phyloP scores from a whole-genome alignment of 768 basidiomycete species.

The Rhodotorula paludigena region DNA sequence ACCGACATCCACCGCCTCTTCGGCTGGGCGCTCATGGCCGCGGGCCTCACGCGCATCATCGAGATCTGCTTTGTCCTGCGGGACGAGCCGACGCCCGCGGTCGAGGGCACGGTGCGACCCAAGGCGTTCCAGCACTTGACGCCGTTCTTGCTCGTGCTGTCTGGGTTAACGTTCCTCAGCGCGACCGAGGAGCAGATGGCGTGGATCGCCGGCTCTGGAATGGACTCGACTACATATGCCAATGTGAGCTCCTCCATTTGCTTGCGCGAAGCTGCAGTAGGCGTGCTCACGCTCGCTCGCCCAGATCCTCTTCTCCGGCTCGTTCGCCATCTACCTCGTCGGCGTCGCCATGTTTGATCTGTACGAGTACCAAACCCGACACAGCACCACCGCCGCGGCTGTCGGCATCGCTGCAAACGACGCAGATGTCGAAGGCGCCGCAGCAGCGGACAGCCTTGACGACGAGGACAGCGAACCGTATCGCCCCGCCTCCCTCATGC shows the following conservation, averaged over 20 bases:
- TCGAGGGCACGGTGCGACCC: neutral
- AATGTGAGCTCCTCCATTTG: neutral
- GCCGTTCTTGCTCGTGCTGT: conserved; percentile 66
- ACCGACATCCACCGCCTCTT: conserved; percentile 80
- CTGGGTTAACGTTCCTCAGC: conserved; percentile 77
- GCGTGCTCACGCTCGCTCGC: neutral
- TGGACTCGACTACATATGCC: conserved; percentile 89
- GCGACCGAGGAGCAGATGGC: conserved; percentile 86
- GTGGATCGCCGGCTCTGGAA: conserved; percentile 59
- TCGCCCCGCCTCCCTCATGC: neutral
- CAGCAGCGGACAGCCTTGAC: neutral
- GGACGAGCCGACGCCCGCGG: conserved; percentile 39
- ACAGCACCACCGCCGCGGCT: neutral
- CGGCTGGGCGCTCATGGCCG: conserved; percentile 77
- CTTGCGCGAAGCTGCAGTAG: neutral
- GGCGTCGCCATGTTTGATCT: conserved; percentile 66
- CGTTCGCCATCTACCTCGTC: conserved; percentile 72
- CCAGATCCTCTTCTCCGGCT: conserved; percentile 71
- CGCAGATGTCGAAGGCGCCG: conserved; percentile 1
- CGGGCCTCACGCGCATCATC: conserved; percentile 70
- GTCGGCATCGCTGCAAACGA: neutral
- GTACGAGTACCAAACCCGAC: conserved; percentile 46
- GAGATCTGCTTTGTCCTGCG: conserved; percentile 73
- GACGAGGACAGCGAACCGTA: too few relatives aligned
- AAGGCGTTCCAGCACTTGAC: conserved; percentile 72